Evolutionary conservation across 192 early-diverging fungal genomes (phyloP).

Genomic region (Podila epigama): DNA sequence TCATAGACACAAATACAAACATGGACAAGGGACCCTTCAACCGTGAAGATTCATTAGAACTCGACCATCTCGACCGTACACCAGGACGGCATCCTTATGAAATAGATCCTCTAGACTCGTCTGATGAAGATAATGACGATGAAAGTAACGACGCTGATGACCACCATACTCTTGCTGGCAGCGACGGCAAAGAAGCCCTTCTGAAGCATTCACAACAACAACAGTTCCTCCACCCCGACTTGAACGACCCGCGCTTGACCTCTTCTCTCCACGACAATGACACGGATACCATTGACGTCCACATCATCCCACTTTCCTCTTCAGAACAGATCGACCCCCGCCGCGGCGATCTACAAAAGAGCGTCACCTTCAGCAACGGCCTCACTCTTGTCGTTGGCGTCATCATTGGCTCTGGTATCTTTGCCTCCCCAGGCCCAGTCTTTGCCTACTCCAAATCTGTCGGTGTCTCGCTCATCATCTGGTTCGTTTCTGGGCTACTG

Average conservation of each 20-base stretch:
- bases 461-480: constrained; percentile 76
- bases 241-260: neutral
- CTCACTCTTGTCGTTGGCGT: constrained; percentile 73
- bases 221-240: neutral
- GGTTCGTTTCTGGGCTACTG: constrained; percentile 75
- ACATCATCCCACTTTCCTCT: constrained; percentile 44
- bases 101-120: constrained; percentile 50
- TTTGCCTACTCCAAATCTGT: constrained; percentile 68
- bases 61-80: constrained; percentile 20
- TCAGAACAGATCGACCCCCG: constrained; percentile 45
- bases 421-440: constrained; percentile 81
- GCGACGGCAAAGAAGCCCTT: constrained; percentile 24
- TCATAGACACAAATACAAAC: neutral
- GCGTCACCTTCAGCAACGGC: constrained; percentile 69
- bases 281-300: constrained; percentile 38
- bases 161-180: constrained; percentile 26
- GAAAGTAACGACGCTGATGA: constrained; percentile 23
- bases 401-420: constrained; percentile 85
- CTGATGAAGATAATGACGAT: constrained; percentile 42
- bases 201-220: constrained; percentile 16
- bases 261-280: constrained; percentile 16
- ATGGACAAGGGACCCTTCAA: constrained; percentile 23
- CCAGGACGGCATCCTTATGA: constrained; percentile 27
- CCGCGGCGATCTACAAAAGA: constrained; percentile 58
- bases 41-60: constrained; percentile 36